A percentile compares a stretch with the other conserved stretches of the same genome.
Evolutionary conservation across 1,284 basidiomycete species (phyloP).

Genomic region (Cutaneotrichosporon dermatis): DNA sequence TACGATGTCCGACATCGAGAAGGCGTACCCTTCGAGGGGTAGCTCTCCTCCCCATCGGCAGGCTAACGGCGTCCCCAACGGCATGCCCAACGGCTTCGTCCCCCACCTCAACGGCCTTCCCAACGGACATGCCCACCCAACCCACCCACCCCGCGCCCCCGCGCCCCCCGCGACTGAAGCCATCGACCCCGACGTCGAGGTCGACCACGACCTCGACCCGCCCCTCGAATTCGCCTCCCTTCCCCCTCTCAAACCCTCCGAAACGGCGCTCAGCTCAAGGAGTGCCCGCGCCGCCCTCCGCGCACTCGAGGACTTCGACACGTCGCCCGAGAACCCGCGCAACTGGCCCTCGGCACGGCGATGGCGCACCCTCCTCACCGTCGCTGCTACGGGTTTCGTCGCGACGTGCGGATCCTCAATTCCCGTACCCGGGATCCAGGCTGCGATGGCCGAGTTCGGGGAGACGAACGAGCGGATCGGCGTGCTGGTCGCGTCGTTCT

Average conservation of each 20-base stretch:
- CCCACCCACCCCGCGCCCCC: too few relatives aligned
- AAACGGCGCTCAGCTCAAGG: constrained; percentile 19
- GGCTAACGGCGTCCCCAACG: too few relatives aligned
- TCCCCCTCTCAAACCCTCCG: constrained; percentile 12
- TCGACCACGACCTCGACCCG: not conserved
- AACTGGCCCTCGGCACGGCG: constrained; percentile 36
- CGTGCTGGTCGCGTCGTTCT: constrained; percentile 36
- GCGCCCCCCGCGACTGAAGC: too few relatives aligned
- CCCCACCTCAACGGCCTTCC: too few relatives aligned
- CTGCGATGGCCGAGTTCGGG: constrained; percentile 34
- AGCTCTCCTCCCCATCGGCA: too few relatives aligned
- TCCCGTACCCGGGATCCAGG: constrained; percentile 40
- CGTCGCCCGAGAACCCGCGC: constrained; percentile 33
- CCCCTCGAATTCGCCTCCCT: not conserved
- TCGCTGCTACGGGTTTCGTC: constrained; percentile 44
- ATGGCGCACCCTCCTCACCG: constrained; percentile 34
- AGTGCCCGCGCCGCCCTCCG: constrained; percentile 28
- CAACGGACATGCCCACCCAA: too few relatives aligned
- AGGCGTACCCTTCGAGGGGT: too few relatives aligned
- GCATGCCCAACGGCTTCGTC: too few relatives aligned
- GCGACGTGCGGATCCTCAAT: constrained; percentile 42
- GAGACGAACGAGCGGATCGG: constrained; percentile 38
- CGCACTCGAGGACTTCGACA: constrained; percentile 27
- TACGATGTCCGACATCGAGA: too few relatives aligned
- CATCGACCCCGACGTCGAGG: not conserved